These are phyloP conservation scores for Trypanosoma melophagium DNA, from an alignment of 208 protist species.

Conservation along the genomic window DNA sequence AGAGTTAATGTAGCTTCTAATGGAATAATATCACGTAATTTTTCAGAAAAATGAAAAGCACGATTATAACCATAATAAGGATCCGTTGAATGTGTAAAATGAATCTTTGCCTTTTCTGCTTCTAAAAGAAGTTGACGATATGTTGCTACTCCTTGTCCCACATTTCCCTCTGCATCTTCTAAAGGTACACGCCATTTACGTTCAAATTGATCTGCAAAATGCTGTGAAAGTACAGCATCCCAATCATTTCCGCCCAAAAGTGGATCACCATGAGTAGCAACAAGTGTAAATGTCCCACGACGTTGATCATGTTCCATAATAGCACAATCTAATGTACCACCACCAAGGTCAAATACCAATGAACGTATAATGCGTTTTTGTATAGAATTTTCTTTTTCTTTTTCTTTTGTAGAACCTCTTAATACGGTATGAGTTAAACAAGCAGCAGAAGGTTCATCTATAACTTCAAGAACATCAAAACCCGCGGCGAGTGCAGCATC, in stretches of 20 bases:
- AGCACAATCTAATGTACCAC: conserved; percentile 90
- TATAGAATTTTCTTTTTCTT: conserved; percentile 8
- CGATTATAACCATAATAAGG: conserved; percentile 87
- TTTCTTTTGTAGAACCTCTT: conserved; percentile 13
- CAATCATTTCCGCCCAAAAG: conserved; percentile 92
- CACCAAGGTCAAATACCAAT: conserved; percentile 90
- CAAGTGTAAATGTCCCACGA: conserved; percentile 61
- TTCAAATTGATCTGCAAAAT: conserved; percentile 82
- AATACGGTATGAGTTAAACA: conserved; percentile 88
- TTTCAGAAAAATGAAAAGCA: conserved; percentile 87
- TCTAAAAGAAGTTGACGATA: conserved; percentile 75
- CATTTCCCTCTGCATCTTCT: conserved; percentile 83
- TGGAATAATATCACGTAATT: conserved; percentile 80
- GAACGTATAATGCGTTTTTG: conserved; percentile 61
- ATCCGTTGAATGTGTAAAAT: conserved; percentile 90
- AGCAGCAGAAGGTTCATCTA: conserved; percentile 91
- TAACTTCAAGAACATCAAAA: conserved; percentile 92
- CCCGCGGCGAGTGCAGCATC: conserved; percentile 88
- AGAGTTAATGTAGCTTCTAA: conserved; percentile 84
- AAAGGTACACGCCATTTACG: conserved; percentile 89
- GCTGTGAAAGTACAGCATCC: conserved; percentile 80
- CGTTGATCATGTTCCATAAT: conserved; percentile 85
- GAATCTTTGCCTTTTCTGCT: conserved; percentile 89
- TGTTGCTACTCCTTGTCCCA: conserved; percentile 69
- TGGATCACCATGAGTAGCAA: conserved; percentile 88